Evolutionary conservation across 768 basidiomycete species (phyloP).

Genomic region (Fistulinella prunicolor): DNA sequence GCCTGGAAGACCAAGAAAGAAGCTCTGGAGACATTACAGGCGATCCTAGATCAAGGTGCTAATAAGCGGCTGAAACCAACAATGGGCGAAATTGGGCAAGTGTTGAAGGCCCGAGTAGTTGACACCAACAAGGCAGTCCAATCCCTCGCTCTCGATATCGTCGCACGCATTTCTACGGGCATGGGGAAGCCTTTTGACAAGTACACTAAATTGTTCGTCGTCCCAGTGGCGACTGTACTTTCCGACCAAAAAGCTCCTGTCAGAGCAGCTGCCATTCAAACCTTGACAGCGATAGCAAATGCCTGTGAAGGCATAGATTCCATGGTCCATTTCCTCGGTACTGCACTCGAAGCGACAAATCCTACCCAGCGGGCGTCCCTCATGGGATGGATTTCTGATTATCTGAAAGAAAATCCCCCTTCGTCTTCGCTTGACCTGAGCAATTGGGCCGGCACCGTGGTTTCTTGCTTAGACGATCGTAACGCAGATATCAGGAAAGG

Average conservation of each 20-base stretch:
- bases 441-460: conserved; percentile 59
- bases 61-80: conserved; percentile 90
- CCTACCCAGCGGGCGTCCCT: conserved; percentile 82
- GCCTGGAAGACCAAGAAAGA: conserved; percentile 98
- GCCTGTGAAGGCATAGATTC: conserved; percentile 84
- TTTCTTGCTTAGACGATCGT: conserved; percentile 86
- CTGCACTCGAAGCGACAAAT: conserved; percentile 81
- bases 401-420: conserved; percentile 66
- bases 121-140: conserved; percentile 97
- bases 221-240: conserved; percentile 78
- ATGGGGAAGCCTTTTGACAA: conserved; percentile 98
- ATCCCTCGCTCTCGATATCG: conserved; percentile 82
- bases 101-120: conserved; percentile 81
- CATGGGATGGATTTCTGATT: conserved; percentile 76
- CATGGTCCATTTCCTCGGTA: conserved; percentile 74
- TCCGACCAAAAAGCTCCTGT: conserved; percentile 92
- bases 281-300: conserved; percentile 78
- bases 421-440: conserved; percentile 62
- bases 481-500: conserved; percentile 90
- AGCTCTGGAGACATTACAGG: conserved; percentile 80
- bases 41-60: conserved; percentile 80
- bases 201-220: conserved; percentile 70
- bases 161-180: conserved; percentile 83
- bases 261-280: conserved; percentile 71
- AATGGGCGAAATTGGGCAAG: conserved; percentile 90